Base-by-base conservation (phyloP, 352 stramenopile species). In the Globisporangium heterothallicum region DNA sequence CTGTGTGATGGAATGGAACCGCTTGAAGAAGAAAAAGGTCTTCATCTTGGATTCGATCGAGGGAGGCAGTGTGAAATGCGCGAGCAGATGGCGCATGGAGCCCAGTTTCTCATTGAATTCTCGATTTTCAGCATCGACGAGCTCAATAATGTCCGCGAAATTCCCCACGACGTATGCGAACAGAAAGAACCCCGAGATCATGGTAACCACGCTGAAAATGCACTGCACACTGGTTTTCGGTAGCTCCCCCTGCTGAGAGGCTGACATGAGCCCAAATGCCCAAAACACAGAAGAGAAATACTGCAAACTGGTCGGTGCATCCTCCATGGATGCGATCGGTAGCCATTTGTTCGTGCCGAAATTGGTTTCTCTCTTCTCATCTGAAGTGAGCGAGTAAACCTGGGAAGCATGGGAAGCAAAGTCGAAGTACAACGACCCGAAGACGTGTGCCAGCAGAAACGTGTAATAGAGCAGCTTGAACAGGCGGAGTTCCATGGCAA, bases 381-480 rank as follows among this genome's bases (percentile, higher is more conserved):
- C n/a, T 58, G 52, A 7, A 6, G 29, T n/a, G 42, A 57, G 47
- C 12, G 54, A 45, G 10, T 60, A 66, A 2, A 76, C 44, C 14
- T 59, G 56, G 0, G 70, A 79, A 7, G 64, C 58, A 24, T 74
- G 63, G 4, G 70, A 68, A 0, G 64, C 70, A 55, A 83, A 83
- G 44, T 83, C 66, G 46, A 75, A 83, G 51, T 68, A 83, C 22
- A 77, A 66, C 47, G 63, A 83, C 7, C 72, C 72, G 25, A 83
- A 73, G 22, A 79, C 54, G 53, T 83, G 72, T 3, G 68, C 59
- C 2, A 83, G 55, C 19, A 83, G 46, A 38, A 78, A 78, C 6
- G 68, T 72, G 53, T 83, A 79, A 55, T 79, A 83, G 13, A 79
- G 32, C 1, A 83, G 61, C 64, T 83, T 83, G 58, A 76, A 78